Base-by-base conservation (phyloP, 371 early-diverging fungal species). In the Basidiobolus meristosporus region DNA sequence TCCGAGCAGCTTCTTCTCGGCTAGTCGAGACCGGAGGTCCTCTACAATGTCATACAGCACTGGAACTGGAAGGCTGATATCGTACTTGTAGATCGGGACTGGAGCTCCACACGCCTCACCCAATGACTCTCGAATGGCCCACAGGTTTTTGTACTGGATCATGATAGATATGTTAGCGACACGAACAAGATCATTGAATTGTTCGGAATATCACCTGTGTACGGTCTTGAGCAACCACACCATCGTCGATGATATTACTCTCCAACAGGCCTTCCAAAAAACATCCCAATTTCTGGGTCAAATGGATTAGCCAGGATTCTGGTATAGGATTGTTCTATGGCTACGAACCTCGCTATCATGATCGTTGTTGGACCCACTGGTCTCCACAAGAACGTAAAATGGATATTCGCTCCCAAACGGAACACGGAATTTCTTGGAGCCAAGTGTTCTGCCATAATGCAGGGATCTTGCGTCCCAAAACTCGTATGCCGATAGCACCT, bases 401-500 rank as follows among this genome's bases (percentile, higher is more conserved):
- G 77, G 79, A 50, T 72, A 68, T 15, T 44, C 19, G 17, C 62
- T 62, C 20, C 66, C 54, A 46, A 86, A 68, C 0, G 81, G 85
- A 40, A n/a, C n/a, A n/a, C n/a, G n/a, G n/a, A n/a, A n/a, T n/a
- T 67, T 61, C 18, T 73, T 66, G 26, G 62, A 47, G 3, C 65
- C 62, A 6, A 54, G 56, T 41, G 54, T 59, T 23, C 59, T 60
- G 38, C 89, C 81, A 31, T 63, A 53, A 36, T 73, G 57, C 30
- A 86, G 77, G 45, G 90, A 68, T 36, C 64, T 59, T 18, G 77
- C 50, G 51, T 97, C 98, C 82, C 87, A 93, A 47, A 95, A 96
- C 58, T 97, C 98, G 48, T 85, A 97, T 0, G 98, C 93, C 10
- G 90, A 88, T n/a, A 96, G 57, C 34, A 92, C 80, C 59, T 95